Percentiles rank a stretch among this genome's conserved stretches.
Evolutionary conservation across 805 yeast species (phyloP).

Genomic region (Kluyveromyces dobzhanskii): DNA sequence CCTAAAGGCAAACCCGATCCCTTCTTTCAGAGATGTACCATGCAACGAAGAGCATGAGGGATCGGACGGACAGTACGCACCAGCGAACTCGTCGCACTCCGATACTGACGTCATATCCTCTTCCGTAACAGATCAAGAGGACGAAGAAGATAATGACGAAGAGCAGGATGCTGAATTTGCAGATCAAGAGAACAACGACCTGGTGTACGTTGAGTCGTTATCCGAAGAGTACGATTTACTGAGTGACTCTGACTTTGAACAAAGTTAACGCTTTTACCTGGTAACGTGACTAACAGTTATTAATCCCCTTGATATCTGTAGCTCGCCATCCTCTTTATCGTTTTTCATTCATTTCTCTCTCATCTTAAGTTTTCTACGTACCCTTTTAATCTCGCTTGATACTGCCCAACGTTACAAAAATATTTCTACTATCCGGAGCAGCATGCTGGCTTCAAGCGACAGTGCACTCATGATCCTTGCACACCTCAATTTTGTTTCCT

Average conservation of each 20-base stretch:
- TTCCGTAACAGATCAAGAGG: constrained; percentile 13
- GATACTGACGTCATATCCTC: background rate
- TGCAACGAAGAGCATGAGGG: background rate
- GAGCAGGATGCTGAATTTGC: constrained; percentile 4
- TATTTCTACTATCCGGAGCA: too few species aligned
- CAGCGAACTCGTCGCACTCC: background rate
- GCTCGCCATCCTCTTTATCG: too few species aligned
- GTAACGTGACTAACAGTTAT: too few species aligned
- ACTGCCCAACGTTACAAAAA: too few species aligned
- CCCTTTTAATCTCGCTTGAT: too few species aligned
- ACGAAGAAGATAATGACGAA: constrained; percentile 8
- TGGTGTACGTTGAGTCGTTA: constrained; percentile 6
- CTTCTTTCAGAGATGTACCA: background rate
- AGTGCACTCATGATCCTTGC: too few species aligned
- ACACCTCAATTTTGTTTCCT: too few species aligned
- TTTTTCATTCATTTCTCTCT: too few species aligned
- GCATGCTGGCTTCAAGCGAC: too few species aligned
- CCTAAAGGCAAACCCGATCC: constrained; percentile 1
- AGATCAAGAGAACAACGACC: constrained; percentile 9
- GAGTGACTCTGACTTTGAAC: constrained; percentile 18
- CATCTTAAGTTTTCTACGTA: too few species aligned
- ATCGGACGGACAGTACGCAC: background rate
- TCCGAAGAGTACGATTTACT: constrained; percentile 22
- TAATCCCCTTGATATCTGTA: too few species aligned
- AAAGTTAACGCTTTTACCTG: background rate